Percentiles rank a stretch among this genome's conserved stretches.
Evolutionary conservation across 2,329 filamentous ascomycete species (phyloP).

Genomic region (Teratosphaeria destructans): DNA sequence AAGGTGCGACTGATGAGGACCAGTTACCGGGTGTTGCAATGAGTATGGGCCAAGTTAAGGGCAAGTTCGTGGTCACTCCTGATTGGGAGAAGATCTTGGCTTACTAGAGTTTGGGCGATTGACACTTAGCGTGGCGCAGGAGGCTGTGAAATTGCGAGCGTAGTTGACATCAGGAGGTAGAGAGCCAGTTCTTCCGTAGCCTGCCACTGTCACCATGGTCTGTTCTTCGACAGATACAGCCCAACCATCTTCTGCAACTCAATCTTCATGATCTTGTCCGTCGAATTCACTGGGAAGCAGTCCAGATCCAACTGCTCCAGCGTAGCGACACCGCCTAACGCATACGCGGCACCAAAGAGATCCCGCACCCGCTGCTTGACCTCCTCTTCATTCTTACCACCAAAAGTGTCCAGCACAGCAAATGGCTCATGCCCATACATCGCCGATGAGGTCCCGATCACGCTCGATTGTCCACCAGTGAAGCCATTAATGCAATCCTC

Average conservation of each 20-base stretch:
- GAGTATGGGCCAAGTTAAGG: slow-evolving; percentile 52
- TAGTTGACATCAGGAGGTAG: background rate
- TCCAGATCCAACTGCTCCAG: slow-evolving; percentile 10
- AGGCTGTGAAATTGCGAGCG: background rate
- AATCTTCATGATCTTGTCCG: slow-evolving; percentile 17
- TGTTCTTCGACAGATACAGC: background rate
- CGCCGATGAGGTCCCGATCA: slow-evolving; percentile 10
- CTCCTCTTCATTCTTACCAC: slow-evolving; percentile 9
- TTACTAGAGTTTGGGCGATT: background rate
- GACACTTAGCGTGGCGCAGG: background rate
- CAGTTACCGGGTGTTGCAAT: slow-evolving; percentile 33
- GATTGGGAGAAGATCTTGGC: slow-evolving; percentile 44
- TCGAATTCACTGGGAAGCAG: slow-evolving; percentile 15
- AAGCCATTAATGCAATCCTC: slow-evolving; percentile 13
- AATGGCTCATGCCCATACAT: slow-evolving; percentile 12
- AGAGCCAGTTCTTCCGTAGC: background rate
- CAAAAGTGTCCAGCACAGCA: slow-evolving; percentile 9
- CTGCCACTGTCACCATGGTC: background rate
- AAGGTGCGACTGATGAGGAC: slow-evolving; percentile 17
- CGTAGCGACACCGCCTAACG: slow-evolving; percentile 9
- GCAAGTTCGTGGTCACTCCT: slow-evolving; percentile 54
- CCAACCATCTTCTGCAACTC: slow-evolving; percentile 4
- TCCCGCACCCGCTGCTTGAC: slow-evolving; percentile 10
- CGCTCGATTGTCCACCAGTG: slow-evolving; percentile 7
- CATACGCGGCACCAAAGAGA: slow-evolving; percentile 14